Percentiles rank a stretch among this genome's conserved stretches.
Conservation (phyloP, 2,329 filamentous ascomycete genomes). For the Nemania abortiva region DNA sequence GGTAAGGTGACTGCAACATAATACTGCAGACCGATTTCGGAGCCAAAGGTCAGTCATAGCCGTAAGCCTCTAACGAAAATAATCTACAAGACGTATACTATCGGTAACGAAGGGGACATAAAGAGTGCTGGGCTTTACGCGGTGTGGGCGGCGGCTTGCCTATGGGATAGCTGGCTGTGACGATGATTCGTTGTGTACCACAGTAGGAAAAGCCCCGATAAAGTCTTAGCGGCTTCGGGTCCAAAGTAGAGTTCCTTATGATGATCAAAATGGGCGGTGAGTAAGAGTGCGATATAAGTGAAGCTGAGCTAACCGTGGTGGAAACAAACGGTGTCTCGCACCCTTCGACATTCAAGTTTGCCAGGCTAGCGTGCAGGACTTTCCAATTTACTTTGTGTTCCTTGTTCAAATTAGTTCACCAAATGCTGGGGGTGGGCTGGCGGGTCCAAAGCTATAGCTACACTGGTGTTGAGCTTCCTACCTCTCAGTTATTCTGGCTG, state of each 20-base stretch:
- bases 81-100: conserved; percentile 8
- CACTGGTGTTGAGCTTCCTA: conserved; percentile 14
- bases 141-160: conserved; percentile 2
- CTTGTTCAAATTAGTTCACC: conserved; percentile 7
- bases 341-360: conserved; percentile 6
- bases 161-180: neutral
- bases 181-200: conserved; percentile 5
- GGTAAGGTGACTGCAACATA: conserved; percentile 32
- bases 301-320: conserved; percentile 16
- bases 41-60: conserved; percentile 18
- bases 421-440: conserved; percentile 6
- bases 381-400: conserved; percentile 3
- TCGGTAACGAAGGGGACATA: neutral
- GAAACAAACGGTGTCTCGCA: conserved; percentile 11
- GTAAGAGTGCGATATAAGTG: conserved; percentile 14
- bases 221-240: neutral
- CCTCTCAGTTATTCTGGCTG: conserved; percentile 13
- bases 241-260: conserved; percentile 12
- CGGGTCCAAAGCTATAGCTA: conserved; percentile 28
- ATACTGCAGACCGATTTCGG: conserved; percentile 34
- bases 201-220: conserved; percentile 13
- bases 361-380: conserved; percentile 14
- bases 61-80: conserved; percentile 7
- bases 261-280: conserved; percentile 35
- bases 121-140: conserved; percentile 5